phyloP scores from a whole-genome alignment of 495 filamentous ascomycete species.

The Aspergillus saccharolyticus region DNA sequence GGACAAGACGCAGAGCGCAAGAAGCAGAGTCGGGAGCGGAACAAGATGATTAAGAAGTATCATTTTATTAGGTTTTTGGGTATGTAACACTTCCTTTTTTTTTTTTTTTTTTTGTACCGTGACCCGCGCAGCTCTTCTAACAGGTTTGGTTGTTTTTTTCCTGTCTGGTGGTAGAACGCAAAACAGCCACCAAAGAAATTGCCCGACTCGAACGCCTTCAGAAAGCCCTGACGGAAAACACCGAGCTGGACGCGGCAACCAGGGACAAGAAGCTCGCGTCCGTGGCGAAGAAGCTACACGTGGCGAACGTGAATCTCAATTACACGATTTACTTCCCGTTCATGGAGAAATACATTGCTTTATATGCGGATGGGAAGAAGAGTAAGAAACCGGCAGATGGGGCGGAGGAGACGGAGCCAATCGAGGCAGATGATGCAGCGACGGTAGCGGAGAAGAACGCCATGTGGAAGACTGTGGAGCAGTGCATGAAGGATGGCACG shows the following conservation, averaged over 20 bases:
- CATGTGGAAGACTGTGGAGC: constrained; percentile 67
- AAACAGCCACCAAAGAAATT: constrained; percentile 71
- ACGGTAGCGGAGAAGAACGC: constrained; percentile 36
- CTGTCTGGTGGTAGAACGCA: constrained; percentile 56
- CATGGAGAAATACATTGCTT: constrained; percentile 68
- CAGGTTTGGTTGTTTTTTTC: too few species aligned
- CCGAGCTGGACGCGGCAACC: constrained; percentile 31
- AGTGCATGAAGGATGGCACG: constrained; percentile 61
- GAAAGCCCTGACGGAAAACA: constrained; percentile 38
- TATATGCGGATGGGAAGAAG: constrained; percentile 55
- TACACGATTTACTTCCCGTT: constrained; percentile 83
- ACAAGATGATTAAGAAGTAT: constrained; percentile 77
- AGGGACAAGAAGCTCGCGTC: constrained; percentile 42
- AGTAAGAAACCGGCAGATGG: constrained; percentile 17
- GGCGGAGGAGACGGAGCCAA: constrained; percentile 6
- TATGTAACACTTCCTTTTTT: constrained; percentile 19
- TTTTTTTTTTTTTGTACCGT: not conserved
- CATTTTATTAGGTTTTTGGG: constrained; percentile 93
- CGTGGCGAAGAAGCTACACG: constrained; percentile 56
- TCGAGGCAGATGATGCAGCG: constrained; percentile 9
- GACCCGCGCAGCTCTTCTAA: too few species aligned
- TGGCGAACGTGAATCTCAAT: constrained; percentile 73
- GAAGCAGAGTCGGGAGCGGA: constrained; percentile 57
- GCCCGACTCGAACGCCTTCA: constrained; percentile 49
- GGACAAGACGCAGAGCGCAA: too few species aligned